Evolutionary conservation across 116 monocot species (phyloP).

Genomic region (Papilionanthe hybrid): DNA sequence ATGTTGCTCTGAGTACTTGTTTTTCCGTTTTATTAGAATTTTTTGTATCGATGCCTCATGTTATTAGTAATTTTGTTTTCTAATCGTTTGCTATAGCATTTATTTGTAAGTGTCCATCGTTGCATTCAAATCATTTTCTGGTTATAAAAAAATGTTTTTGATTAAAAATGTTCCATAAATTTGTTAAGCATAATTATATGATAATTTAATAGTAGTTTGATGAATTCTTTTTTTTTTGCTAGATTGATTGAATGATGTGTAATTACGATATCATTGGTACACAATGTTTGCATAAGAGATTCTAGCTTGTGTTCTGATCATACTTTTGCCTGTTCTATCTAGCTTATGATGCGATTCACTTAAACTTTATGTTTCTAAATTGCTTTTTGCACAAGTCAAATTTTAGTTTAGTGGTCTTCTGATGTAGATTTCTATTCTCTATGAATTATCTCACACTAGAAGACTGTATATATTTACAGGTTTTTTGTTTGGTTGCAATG

Average conservation of each 20-base stretch:
- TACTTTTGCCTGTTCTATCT: not conserved
- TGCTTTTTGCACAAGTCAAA: not conserved
- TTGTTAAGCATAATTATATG: not conserved
- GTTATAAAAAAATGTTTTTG: too few species aligned
- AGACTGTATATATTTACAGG: conserved; percentile 34
- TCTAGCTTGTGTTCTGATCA: not conserved
- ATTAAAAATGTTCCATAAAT: too few species aligned
- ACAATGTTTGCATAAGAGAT: not conserved
- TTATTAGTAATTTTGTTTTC: too few species aligned
- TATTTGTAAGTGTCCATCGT: too few species aligned
- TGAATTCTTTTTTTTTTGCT: not conserved
- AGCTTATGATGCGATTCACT: not conserved
- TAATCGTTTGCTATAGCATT: too few species aligned
- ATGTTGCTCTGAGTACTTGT: too few species aligned
- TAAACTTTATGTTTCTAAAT: not conserved
- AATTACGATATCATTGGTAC: not conserved
- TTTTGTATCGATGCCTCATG: too few species aligned
- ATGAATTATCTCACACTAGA: not conserved
- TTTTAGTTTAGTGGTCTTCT: not conserved
- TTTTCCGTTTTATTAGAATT: too few species aligned
- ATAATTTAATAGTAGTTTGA: not conserved
- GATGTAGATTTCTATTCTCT: not conserved
- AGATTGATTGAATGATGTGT: not conserved
- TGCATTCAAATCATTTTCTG: too few species aligned
- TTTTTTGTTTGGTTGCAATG: conserved; percentile 97